A percentile compares a stretch with the other conserved stretches of the same genome.
These are phyloP conservation scores for Ceratobasidium sp. DNA, from an alignment of 1,284 basidiomycete genomes.

Conservation along the genomic window DNA sequence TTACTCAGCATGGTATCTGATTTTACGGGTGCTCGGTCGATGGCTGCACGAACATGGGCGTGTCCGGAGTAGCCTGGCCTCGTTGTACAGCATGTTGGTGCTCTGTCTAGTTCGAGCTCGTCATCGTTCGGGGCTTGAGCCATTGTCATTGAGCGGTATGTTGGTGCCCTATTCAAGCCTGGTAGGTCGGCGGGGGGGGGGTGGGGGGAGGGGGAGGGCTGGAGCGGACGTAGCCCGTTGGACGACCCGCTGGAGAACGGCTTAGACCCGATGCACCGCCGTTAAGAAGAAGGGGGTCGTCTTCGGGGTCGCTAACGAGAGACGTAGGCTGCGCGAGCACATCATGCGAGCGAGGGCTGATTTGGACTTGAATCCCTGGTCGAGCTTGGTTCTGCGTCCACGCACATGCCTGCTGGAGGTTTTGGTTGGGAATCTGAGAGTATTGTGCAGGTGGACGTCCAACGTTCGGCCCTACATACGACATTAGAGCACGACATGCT, in stretches of 20 bases:
- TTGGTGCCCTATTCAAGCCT: no score
- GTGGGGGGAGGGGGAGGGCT: no score
- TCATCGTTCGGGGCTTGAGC: no score
- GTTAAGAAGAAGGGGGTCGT: neutral
- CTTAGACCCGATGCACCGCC: neutral
- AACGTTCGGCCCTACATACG: neutral
- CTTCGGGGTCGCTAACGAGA: slow-evolving; percentile 29
- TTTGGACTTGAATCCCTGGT: slow-evolving; percentile 27
- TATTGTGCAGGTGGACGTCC: slow-evolving; percentile 28
- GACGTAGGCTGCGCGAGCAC: slow-evolving; percentile 33
- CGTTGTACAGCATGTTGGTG: neutral
- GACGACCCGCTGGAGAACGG: slow-evolving; percentile 28
- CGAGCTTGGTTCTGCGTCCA: slow-evolving; percentile 11
- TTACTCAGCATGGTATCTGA: neutral
- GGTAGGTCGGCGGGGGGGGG: no score
- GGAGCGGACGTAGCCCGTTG: slow-evolving; percentile 17
- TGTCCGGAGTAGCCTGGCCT: slow-evolving; percentile 13
- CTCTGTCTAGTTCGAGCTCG: neutral
- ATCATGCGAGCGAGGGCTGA: slow-evolving; percentile 32
- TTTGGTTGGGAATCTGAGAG: neutral
- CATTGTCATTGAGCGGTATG: no score
- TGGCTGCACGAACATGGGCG: slow-evolving; percentile 1
- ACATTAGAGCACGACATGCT: neutral
- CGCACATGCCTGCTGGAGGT: no score
- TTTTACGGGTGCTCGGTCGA: slow-evolving; percentile 9